Evolutionary conservation across 2,329 filamentous ascomycete genomes (phyloP).

Genomic region (Hypomyces rosellus): DNA sequence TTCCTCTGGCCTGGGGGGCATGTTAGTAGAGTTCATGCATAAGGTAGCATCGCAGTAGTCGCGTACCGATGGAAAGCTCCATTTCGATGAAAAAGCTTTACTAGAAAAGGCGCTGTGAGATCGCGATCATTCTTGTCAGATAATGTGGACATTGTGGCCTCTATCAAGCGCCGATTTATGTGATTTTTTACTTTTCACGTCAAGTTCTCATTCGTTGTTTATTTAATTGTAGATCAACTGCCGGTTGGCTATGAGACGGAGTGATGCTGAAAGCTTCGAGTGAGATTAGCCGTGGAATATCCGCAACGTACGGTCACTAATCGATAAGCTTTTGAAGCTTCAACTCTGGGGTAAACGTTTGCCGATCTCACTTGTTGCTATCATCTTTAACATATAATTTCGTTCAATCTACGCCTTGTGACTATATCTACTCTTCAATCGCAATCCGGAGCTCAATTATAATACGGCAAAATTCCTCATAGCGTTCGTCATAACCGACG

Average conservation of each 20-base stretch:
- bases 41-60: not conserved
- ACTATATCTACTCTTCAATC: too few species aligned
- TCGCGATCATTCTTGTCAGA: slow-evolving; percentile 48
- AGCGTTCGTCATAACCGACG: too few species aligned
- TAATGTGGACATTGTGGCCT: slow-evolving; percentile 29
- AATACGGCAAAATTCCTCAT: too few species aligned
- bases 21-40: not conserved
- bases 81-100: slow-evolving; percentile 77
- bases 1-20: slow-evolving; percentile 57
- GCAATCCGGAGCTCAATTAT: too few species aligned
- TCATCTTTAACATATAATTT: too few species aligned
- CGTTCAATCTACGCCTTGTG: too few species aligned
- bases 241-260: too few species aligned
- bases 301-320: slow-evolving; percentile 15
- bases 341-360: not conserved
- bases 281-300: slow-evolving; percentile 20
- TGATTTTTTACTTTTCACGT: too few species aligned
- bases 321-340: slow-evolving; percentile 16
- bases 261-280: not conserved
- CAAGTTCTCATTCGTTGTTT: too few species aligned
- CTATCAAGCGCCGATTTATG: too few species aligned
- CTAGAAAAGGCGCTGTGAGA: slow-evolving; percentile 70
- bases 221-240: too few species aligned
- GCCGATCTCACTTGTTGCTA: too few species aligned
- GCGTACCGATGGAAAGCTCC: slow-evolving; percentile 63